A percentile compares a stretch with the other conserved stretches of the same genome.
These are phyloP conservation scores for Sphaerulina vaccinii DNA, from an alignment of 2,329 filamentous ascomycete species.

Conservation along the genomic window DNA sequence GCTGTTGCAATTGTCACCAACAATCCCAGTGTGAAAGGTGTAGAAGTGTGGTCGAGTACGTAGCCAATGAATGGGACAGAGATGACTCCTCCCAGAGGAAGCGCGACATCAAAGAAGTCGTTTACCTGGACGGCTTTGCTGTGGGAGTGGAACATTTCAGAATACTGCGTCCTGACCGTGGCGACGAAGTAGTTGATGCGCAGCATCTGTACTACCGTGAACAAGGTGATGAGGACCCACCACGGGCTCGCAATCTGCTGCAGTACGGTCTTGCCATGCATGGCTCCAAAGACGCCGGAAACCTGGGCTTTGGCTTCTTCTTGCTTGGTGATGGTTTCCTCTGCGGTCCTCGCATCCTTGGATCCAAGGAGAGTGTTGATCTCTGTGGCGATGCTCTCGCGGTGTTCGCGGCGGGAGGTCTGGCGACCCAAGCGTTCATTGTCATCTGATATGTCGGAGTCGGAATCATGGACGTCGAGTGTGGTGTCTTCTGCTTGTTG, in stretches of 20 bases:
- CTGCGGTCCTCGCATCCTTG: slow-evolving; percentile 57
- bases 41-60: slow-evolving; percentile 74
- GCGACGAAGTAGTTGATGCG: slow-evolving; percentile 90
- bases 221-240: slow-evolving; percentile 80
- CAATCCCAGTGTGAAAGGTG: slow-evolving; percentile 65
- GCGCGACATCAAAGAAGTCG: slow-evolving; percentile 79
- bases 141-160: slow-evolving; percentile 65
- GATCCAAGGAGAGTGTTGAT: slow-evolving; percentile 73
- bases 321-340: slow-evolving; percentile 57
- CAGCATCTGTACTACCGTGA: slow-evolving; percentile 62
- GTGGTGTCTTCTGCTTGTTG: slow-evolving; percentile 61
- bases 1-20: slow-evolving; percentile 70
- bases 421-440: slow-evolving; percentile 58
- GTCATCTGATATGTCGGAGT: slow-evolving; percentile 54
- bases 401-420: slow-evolving; percentile 51
- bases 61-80: slow-evolving; percentile 82
- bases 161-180: slow-evolving; percentile 79
- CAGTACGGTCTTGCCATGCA: slow-evolving; percentile 69
- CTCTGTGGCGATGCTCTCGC: slow-evolving; percentile 64
- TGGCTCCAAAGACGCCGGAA: slow-evolving; percentile 81
- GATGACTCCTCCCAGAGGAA: slow-evolving; percentile 80
- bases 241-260: slow-evolving; percentile 77
- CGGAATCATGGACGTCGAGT: slow-evolving; percentile 51
- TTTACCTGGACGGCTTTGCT: slow-evolving; percentile 68
- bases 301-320: slow-evolving; percentile 69